Evolutionary conservation across 2,329 filamentous ascomycete species (phyloP).

Genomic region (Xylaria sp.): DNA sequence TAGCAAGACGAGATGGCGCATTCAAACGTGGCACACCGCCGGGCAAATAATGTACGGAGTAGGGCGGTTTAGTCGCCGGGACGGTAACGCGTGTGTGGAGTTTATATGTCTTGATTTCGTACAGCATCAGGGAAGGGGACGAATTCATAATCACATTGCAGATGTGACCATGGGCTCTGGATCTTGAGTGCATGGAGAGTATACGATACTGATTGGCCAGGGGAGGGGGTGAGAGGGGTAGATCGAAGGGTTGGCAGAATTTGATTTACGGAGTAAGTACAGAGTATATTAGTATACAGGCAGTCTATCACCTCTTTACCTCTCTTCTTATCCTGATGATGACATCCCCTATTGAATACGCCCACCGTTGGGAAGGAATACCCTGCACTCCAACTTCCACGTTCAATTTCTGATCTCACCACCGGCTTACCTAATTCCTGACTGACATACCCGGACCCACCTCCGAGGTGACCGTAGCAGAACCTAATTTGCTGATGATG

Average conservation of each 20-base stretch:
- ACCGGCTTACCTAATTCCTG: too few relatives aligned
- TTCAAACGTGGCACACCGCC: conserved; percentile 12
- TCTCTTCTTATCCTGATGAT: too few relatives aligned
- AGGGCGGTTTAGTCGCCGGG: conserved; percentile 7
- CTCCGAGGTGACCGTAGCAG: too few relatives aligned
- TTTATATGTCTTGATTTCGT: conserved; percentile 5
- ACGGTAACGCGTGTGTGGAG: conserved; percentile 17
- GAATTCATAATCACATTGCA: conserved; percentile 3
- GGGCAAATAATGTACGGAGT: conserved; percentile 1
- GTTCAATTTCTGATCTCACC: too few relatives aligned
- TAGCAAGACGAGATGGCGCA: conserved; percentile 7
- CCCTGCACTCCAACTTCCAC: too few relatives aligned
- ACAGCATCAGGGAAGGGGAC: neutral
- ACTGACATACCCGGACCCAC: too few relatives aligned
- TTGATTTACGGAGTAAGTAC: too few relatives aligned
- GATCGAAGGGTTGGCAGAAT: neutral
- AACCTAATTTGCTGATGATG: too few relatives aligned
- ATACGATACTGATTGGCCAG: conserved; percentile 4
- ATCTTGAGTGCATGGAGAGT: conserved; percentile 4
- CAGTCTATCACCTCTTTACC: too few relatives aligned
- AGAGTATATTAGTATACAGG: too few relatives aligned
- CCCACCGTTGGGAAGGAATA: too few relatives aligned
- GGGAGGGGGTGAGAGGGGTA: neutral
- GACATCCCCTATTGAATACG: too few relatives aligned
- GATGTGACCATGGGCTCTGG: conserved; percentile 10